Percentiles rank a stretch among this genome's conserved stretches.
phyloP scores from a whole-genome alignment of 2,329 filamentous ascomycete genomes.

The Bipolaris cookei region DNA sequence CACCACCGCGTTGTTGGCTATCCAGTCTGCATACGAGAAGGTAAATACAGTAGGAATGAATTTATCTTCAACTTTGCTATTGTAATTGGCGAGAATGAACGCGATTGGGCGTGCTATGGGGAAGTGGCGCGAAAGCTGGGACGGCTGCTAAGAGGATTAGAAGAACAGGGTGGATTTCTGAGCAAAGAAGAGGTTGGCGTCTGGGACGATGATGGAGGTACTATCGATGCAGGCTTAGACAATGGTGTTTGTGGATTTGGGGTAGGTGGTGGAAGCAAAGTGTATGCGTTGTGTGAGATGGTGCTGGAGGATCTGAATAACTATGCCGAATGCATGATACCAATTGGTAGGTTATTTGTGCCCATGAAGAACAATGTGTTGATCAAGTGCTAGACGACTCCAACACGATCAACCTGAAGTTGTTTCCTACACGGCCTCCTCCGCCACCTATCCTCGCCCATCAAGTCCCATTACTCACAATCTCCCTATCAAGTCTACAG shows the following conservation, averaged over 20 bases:
- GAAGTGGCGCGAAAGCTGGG: conserved; percentile 86
- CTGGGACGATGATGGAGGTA: conserved; percentile 39
- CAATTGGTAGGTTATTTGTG: conserved; percentile 70
- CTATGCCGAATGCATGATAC: conserved; percentile 98
- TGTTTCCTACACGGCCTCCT: conserved; percentile 81
- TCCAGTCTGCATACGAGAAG: conserved; percentile 80
- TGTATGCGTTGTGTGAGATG: conserved; percentile 78
- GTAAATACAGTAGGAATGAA: conserved; percentile 86
- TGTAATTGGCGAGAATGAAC: conserved; percentile 70
- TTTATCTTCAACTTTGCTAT: conserved; percentile 99
- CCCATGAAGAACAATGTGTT: neutral
- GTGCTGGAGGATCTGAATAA: conserved; percentile 93
- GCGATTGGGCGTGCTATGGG: conserved; percentile 79
- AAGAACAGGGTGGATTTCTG: conserved; percentile 88
- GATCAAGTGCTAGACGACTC: conserved; percentile 71
- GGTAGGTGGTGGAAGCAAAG: conserved; percentile 54
- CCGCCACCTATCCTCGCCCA: conserved; percentile 81
- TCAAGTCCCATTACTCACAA: conserved; percentile 84
- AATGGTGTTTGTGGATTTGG: conserved; percentile 33
- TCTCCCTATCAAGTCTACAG: conserved; percentile 50
- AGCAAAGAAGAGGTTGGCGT: conserved; percentile 62
- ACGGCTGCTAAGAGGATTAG: conserved; percentile 83
- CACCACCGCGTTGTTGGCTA: conserved; percentile 85
- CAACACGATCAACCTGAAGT: conserved; percentile 95
- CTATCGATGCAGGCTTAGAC: conserved; percentile 10